phyloP scores from a whole-genome alignment of 164 flowering plant species.

The Euptelea pleiosperma region DNA sequence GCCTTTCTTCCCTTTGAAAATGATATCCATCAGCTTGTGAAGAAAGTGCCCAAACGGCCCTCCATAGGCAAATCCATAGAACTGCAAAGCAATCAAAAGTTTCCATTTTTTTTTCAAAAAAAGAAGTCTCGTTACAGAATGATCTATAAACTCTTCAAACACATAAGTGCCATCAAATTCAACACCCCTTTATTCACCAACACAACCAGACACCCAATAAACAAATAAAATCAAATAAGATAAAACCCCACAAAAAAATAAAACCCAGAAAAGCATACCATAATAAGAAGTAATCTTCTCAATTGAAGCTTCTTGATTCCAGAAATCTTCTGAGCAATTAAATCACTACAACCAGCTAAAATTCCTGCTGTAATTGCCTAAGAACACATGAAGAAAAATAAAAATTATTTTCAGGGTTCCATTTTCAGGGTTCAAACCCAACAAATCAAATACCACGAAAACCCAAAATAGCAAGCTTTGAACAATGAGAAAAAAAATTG shows the following conservation, averaged over 20 bases:
- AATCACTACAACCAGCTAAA: slow-evolving; percentile 65
- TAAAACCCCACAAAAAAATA: not conserved
- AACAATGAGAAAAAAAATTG: not conserved
- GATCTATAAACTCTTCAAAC: too few species aligned
- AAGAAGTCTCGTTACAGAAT: too few species aligned
- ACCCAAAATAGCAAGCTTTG: not conserved
- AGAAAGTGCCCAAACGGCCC: slow-evolving; percentile 88
- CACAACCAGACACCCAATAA: not conserved
- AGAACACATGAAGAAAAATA: slow-evolving; percentile 11
- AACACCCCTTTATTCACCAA: too few species aligned
- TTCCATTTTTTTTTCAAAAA: too few species aligned
- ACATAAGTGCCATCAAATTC: too few species aligned
- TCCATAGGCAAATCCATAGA: slow-evolving; percentile 65
- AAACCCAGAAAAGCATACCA: slow-evolving; percentile 33
- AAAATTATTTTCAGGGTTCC: not conserved
- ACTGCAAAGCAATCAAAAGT: slow-evolving; percentile 37
- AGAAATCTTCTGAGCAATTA: slow-evolving; percentile 72
- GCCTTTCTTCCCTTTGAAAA: slow-evolving; percentile 69
- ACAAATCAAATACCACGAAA: not conserved
- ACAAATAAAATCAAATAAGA: not conserved
- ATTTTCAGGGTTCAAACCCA: not conserved
- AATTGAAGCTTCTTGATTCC: slow-evolving; percentile 70
- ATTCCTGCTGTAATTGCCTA: slow-evolving; percentile 79
- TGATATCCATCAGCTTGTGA: slow-evolving; percentile 67
- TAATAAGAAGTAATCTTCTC: slow-evolving; percentile 59